Conservation (phyloP, 164 flowering plant genomes). For the Chimonanthus salicifolius region DNA sequence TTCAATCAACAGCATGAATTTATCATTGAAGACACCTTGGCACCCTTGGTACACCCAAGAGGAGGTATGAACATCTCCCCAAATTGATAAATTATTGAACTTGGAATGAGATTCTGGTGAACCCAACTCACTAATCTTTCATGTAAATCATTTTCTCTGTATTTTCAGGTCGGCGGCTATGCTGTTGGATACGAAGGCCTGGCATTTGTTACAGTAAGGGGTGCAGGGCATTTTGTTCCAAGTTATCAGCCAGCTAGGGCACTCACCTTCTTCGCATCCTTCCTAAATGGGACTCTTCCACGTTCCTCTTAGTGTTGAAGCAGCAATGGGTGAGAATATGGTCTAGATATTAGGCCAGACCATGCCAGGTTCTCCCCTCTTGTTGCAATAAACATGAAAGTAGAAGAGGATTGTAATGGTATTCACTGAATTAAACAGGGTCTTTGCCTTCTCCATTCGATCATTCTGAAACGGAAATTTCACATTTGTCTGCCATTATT, state of each 20-base stretch:
- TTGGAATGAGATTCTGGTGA: background rate
- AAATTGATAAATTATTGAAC: background rate
- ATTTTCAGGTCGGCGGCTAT: slow-evolving; percentile 56
- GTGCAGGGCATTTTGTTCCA: slow-evolving; percentile 77
- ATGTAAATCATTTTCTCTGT: background rate
- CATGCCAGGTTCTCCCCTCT: background rate
- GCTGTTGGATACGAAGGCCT: slow-evolving; percentile 46
- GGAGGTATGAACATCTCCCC: slow-evolving; percentile 5
- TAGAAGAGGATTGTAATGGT: background rate
- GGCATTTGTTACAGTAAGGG: slow-evolving; percentile 73
- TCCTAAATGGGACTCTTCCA: slow-evolving; percentile 38
- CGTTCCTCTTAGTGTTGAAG: background rate
- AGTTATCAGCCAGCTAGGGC: slow-evolving; percentile 58
- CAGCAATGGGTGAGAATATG: background rate
- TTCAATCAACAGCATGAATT: background rate
- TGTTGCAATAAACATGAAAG: background rate
- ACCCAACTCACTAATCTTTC: background rate
- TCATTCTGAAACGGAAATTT: too few species aligned
- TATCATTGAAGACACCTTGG: slow-evolving; percentile 10
- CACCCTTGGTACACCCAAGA: slow-evolving; percentile 12
- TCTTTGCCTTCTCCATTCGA: too few species aligned
- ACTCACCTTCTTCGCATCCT: slow-evolving; percentile 44
- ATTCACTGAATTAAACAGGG: too few species aligned
- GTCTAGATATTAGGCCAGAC: background rate
- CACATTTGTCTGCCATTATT: too few species aligned